Evolutionary conservation across 1,284 basidiomycete species (phyloP).

Genomic region (Cutaneotrichosporon sp.): DNA sequence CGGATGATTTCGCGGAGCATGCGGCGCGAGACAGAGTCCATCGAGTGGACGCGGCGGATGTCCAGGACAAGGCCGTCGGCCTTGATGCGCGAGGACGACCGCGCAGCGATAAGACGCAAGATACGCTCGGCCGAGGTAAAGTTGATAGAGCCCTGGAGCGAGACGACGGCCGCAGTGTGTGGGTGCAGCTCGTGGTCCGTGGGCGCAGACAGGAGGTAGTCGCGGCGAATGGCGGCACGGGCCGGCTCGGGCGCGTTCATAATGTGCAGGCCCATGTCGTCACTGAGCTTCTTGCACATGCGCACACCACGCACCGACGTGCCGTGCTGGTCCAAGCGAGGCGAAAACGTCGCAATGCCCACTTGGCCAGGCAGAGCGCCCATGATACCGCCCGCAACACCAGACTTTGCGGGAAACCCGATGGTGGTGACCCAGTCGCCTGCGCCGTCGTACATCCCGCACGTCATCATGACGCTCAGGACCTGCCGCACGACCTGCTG

Average conservation of each 20-base stretch:
- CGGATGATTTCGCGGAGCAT: conserved; percentile 14
- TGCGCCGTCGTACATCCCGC: conserved; percentile 19
- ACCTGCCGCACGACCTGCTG: conserved; percentile 14
- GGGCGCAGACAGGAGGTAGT: conserved; percentile 14
- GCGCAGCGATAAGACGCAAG: conserved; percentile 9
- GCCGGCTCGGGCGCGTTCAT: conserved; percentile 16
- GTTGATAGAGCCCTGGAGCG: conserved; percentile 17
- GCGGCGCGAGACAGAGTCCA: conserved; percentile 8
- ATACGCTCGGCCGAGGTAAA: conserved; percentile 18
- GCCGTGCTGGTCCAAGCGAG: conserved; percentile 14
- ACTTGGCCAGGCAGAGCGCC: conserved; percentile 16
- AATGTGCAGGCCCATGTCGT: conserved; percentile 23
- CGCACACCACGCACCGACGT: conserved; percentile 13
- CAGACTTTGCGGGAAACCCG: conserved; percentile 17
- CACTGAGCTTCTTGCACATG: conserved; percentile 9
- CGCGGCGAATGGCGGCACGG: conserved; percentile 13
- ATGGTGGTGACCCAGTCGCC: conserved; percentile 13
- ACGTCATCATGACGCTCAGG: conserved; percentile 18
- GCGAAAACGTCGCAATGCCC: conserved; percentile 18
- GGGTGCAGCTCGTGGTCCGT: neutral
- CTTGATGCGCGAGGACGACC: neutral
- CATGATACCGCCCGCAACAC: conserved; percentile 17
- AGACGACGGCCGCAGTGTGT: conserved; percentile 8
- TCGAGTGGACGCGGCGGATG: conserved; percentile 11
- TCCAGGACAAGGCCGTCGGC: conserved; percentile 14